phyloP scores from a whole-genome alignment of 139 green algal species.

The Parachlorella kessleri region DNA sequence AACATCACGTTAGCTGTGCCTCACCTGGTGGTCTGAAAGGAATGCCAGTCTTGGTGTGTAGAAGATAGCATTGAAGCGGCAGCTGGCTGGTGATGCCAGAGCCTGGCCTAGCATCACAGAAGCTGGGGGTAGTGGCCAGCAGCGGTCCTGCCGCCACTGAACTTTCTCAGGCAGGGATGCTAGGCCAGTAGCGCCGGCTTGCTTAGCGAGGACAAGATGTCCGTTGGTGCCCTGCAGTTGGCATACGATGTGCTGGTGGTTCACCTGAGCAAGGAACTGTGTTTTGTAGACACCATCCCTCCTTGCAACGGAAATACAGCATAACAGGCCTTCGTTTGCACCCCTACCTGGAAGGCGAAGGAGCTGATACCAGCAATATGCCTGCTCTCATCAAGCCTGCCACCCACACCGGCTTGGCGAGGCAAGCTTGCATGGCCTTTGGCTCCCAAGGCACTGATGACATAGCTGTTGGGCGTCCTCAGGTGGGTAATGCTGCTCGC shows the following conservation, averaged over 20 bases:
- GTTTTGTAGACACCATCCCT: background rate
- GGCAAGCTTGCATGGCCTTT: background rate
- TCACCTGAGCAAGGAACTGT: background rate
- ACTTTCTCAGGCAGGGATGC: background rate
- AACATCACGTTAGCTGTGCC: background rate
- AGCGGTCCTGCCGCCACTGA: background rate
- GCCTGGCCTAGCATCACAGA: background rate
- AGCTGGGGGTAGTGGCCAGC: background rate
- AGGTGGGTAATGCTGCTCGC: background rate
- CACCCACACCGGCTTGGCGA: background rate
- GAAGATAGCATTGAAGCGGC: background rate
- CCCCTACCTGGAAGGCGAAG: conserved; percentile 68
- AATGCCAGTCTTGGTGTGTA: background rate
- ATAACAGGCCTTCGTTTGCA: too few species aligned
- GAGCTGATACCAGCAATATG: conserved; percentile 47
- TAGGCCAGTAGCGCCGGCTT: background rate
- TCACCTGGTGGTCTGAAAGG: background rate
- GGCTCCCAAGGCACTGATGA: background rate
- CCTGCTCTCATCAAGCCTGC: too few species aligned
- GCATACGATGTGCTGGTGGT: background rate
- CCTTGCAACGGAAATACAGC: too few species aligned
- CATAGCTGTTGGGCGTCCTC: background rate
- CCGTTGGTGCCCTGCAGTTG: conserved; percentile 64
- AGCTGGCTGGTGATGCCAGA: background rate
- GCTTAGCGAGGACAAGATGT: conserved; percentile 38